Evolutionary conservation across 176 grass and related monocot genomes (phyloP), one percentile per base, ranked within the genome.

Genomic region (Pontederia paniculata): DNA sequence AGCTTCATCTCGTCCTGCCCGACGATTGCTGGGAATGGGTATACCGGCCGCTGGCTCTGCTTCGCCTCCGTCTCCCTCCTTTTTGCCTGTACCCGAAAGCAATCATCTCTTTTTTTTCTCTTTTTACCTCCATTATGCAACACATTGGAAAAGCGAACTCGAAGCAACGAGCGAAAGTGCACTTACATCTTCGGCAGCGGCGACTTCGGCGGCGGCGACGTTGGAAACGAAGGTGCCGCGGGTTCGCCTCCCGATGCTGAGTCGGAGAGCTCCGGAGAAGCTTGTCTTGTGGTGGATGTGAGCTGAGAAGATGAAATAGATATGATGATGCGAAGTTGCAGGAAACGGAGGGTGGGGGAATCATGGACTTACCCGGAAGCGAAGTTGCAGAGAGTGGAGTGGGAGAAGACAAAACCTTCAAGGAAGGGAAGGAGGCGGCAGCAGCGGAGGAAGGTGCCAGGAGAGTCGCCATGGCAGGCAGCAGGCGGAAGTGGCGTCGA

Each of bases 1-100:
- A 98, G 69, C 73, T 98, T 98, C 93, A 98, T 98, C 93, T 98
- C 93, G 54, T 98, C 93, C 77, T 98, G 93, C 41, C 93, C 93
- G 14, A 98, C 93, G 43, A 98, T 98, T 43, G 93, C 93, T 43
- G 86, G 67, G 62, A 98, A 98, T 17, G 93, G 93, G 69, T 79
- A 98, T 46, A 98, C 93, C 42, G 83, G 93, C 5, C 93, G 74
- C 74, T 91, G 93, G 57, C 20, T 84, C 72, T 88, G 86, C 70
- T 81, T 87, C 15, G 77, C 77, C 10, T 4, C 52, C 74, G 51
- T 6, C 44, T 62, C 44, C 74, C 56, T 62, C 12, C 52, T 51
- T 42, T 65, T 49, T 58, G 25, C 17, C 62, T 11, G 10, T n/a
- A n/a, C n/a, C n/a, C 47, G 19, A 55, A 54, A 6, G 4, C 23